A percentile compares a stretch with the other conserved stretches of the same genome.
Evolutionary conservation across 306 rosid species (phyloP).

Genomic region (Casuarina equisetifolia): DNA sequence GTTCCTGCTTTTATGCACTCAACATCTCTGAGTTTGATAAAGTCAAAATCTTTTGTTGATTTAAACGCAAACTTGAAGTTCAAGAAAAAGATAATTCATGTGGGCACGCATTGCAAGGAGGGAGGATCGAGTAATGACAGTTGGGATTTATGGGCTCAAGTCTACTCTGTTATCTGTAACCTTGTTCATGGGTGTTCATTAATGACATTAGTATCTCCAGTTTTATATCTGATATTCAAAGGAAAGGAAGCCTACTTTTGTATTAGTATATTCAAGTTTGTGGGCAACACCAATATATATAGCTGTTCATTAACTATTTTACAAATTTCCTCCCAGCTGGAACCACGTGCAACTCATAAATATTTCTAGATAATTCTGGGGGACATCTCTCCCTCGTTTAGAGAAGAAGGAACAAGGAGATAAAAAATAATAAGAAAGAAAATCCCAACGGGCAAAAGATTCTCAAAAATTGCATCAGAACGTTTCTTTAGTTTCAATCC

Average conservation of each 20-base stretch:
- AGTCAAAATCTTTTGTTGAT: slow-evolving; percentile 15
- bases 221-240: slow-evolving; percentile 19
- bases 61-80: slow-evolving; percentile 42
- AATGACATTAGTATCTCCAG: background rate
- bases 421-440: too few relatives aligned
- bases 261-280: background rate
- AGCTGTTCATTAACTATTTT: background rate
- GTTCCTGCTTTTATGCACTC: too few relatives aligned
- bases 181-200: background rate
- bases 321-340: background rate
- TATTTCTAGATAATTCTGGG: background rate
- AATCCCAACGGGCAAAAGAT: too few relatives aligned
- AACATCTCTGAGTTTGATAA: slow-evolving; percentile 6
- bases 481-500: too few relatives aligned
- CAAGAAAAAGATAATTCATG: slow-evolving; percentile 33
- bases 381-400: background rate
- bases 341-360: slow-evolving; percentile 3
- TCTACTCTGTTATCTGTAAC: background rate
- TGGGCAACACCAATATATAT: too few relatives aligned
- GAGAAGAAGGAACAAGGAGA: too few relatives aligned
- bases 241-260: slow-evolving; percentile 21
- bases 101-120: slow-evolving; percentile 31
- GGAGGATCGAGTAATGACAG: background rate
- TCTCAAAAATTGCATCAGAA: too few relatives aligned
- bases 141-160: slow-evolving; percentile 1